Conservation (phyloP, 2,329 filamentous ascomycete genomes). For the Mycosphaerelloides madeirae region DNA sequence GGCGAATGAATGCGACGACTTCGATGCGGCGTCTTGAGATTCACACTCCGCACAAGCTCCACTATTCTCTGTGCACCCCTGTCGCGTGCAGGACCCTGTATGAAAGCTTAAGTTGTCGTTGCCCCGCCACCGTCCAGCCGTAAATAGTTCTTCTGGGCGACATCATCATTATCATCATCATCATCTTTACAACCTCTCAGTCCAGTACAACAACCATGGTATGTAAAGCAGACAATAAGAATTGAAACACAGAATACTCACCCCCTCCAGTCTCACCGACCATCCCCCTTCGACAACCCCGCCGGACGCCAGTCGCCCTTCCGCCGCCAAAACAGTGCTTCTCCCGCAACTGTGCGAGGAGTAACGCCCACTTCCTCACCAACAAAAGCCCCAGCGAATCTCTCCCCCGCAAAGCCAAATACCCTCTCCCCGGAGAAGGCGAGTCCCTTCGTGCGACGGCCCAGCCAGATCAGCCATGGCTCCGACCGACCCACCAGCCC, state of each 20-base stretch:
- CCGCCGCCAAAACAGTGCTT: conserved; percentile 30
- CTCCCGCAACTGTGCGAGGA: conserved; percentile 26
- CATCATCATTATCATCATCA: no score
- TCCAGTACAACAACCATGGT: neutral
- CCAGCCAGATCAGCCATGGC: conserved; percentile 30
- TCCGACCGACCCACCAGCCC: conserved; percentile 31
- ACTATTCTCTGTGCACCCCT: no score
- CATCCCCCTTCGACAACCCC: conserved; percentile 16
- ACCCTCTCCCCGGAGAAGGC: conserved; percentile 31
- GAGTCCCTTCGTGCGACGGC: conserved; percentile 32
- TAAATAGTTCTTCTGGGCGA: no score
- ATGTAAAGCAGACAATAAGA: neutral
- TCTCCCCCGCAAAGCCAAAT: conserved; percentile 24
- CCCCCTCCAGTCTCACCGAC: neutral
- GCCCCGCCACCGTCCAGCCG: no score
- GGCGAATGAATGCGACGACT: neutral
- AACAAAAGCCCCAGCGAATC: conserved; percentile 28
- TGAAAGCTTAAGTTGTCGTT: no score
- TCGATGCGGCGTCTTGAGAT: no score
- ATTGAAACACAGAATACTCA: no score
- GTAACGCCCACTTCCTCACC: conserved; percentile 40
- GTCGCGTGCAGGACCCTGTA: no score
- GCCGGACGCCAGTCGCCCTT: conserved; percentile 33
- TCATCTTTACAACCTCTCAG: no score
- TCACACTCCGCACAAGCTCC: no score